Percentiles rank a stretch among this genome's conserved stretches.
These are phyloP conservation scores for Lactifluus hygrophoroides DNA, from an alignment of 768 basidiomycete species.

Conservation along the genomic window DNA sequence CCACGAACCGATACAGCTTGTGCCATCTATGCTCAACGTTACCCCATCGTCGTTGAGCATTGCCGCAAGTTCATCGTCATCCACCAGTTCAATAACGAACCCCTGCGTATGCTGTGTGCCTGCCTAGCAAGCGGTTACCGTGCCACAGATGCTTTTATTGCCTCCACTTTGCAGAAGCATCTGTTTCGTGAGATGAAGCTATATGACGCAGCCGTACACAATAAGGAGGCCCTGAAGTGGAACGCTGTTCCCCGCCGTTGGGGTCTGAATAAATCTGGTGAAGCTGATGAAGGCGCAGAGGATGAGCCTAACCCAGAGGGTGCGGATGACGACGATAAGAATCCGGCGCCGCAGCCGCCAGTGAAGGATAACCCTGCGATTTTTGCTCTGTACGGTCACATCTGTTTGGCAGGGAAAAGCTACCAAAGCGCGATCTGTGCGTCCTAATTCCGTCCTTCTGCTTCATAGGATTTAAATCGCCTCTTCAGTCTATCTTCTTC, in stretches of 20 bases:
- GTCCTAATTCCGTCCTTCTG: conserved; percentile 26
- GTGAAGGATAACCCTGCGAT: conserved; percentile 64
- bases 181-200: conserved; percentile 72
- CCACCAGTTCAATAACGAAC: conserved; percentile 84
- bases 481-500: conserved; percentile 70
- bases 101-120: conserved; percentile 67
- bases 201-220: conserved; percentile 55
- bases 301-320: conserved; percentile 31
- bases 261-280: conserved; percentile 37
- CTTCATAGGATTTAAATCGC: not conserved
- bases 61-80: conserved; percentile 63
- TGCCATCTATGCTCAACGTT: conserved; percentile 50
- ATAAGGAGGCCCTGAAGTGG: conserved; percentile 54
- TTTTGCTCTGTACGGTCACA: conserved; percentile 71
- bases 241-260: conserved; percentile 52
- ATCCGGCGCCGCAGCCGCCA: conserved; percentile 37
- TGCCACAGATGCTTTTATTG: conserved; percentile 66
- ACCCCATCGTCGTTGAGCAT: conserved; percentile 58
- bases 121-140: conserved; percentile 62
- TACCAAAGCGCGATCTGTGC: conserved; percentile 87
- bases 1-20: conserved; percentile 45
- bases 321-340: conserved; percentile 22
- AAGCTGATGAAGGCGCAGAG: conserved; percentile 34
- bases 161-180: conserved; percentile 74
- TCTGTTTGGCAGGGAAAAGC: conserved; percentile 76